A percentile compares a stretch with the other conserved stretches of the same genome.
Evolutionary conservation across 2,329 filamentous ascomycete genomes (phyloP).

Genomic region (Hypoxylon sp.): DNA sequence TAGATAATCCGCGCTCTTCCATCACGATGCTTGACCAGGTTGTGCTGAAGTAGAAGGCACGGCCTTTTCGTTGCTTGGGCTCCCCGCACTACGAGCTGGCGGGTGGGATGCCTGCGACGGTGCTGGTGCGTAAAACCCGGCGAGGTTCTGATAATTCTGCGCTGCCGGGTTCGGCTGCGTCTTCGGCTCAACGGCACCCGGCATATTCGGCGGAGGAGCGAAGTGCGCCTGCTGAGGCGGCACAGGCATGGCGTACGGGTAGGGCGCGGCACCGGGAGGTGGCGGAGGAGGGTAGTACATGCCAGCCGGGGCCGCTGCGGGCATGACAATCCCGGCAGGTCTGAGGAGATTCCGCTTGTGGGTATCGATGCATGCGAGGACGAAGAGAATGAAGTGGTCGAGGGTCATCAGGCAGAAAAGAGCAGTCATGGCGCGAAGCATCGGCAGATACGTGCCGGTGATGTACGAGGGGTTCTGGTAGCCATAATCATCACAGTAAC

Average conservation of each 20-base stretch:
- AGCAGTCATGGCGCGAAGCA: constrained; percentile 70
- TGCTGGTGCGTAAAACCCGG: constrained; percentile 48
- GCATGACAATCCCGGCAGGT: constrained; percentile 40
- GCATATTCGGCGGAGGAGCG: constrained; percentile 2
- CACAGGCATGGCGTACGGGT: constrained; percentile 41
- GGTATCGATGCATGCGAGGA: constrained; percentile 51
- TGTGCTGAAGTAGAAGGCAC: constrained; percentile 18
- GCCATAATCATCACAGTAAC: constrained; percentile 40
- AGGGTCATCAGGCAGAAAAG: constrained; percentile 82
- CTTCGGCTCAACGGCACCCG: constrained; percentile 10
- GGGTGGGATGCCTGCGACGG: constrained; percentile 7
- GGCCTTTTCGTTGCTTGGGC: constrained; percentile 23
- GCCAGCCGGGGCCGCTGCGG: constrained; percentile 16
- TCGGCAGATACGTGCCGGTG: constrained; percentile 39
- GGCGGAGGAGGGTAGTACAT: constrained; percentile 42
- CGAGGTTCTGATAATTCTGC: constrained; percentile 55
- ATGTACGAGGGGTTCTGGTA: constrained; percentile 13
- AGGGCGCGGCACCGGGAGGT: constrained; percentile 33
- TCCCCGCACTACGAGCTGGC: constrained; percentile 7
- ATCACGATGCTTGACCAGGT: constrained; percentile 29
- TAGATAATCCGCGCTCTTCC: background rate
- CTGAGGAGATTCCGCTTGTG: constrained; percentile 47
- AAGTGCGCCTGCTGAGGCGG: constrained; percentile 35
- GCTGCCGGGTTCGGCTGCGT: constrained; percentile 19
- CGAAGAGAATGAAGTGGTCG: constrained; percentile 86